Base-by-base conservation (phyloP, 2,329 filamentous ascomycete genomes). In the Colletotrichum cordylinicola region DNA sequence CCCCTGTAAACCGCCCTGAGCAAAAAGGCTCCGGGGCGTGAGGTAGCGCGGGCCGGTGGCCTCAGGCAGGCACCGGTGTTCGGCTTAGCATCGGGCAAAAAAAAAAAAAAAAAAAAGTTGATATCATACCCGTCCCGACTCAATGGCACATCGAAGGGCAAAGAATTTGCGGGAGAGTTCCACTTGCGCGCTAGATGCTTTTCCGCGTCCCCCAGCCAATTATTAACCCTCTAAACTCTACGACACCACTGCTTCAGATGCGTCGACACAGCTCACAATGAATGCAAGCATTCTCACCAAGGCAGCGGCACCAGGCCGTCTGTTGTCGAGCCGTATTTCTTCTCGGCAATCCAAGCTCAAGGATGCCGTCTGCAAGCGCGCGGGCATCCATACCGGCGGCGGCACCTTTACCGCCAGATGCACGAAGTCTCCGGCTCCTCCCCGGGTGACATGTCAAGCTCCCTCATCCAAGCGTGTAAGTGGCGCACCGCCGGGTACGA, bases 261-360 rank as follows among this genome's bases (percentile, higher is more conserved):
- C 66, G 55, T 74, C 52, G 31, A 66, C 67, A 68, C 48, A 67
- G 67, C 80, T 77, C 80, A 84, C 78, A 58, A 90, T 90, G 88
- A 90, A 88, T 80, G 84, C 88, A 55, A 87, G 82, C 80, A 80
- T 88, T 78, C 79, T 89, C 75, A 84, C 84, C 76, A 90, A 88
- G 83, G 85, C 86, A 65, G 84, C 84, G 77, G 83, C 85, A 78
- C 88, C 88, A 43, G 83, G 84, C 80, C 87, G 88, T 79, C 83
- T 85, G 77, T 80, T 90, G 75, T 77, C 77, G 33, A 60, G 67
- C 77, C 85, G 86, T 55, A 82, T 84, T 74, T 82, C 43, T 21
- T 48, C 85, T 72, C 84, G 84, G 78, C 80, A 83, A 61, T 80
- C 85, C 73, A 86, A 84, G 78, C 78, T 89, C 78, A 83, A 82